Evolutionary conservation across 2,329 filamentous ascomycete species (phyloP), one percentile per base, ranked within the genome.

Genomic region (Paracoccidioides lutzii): DNA sequence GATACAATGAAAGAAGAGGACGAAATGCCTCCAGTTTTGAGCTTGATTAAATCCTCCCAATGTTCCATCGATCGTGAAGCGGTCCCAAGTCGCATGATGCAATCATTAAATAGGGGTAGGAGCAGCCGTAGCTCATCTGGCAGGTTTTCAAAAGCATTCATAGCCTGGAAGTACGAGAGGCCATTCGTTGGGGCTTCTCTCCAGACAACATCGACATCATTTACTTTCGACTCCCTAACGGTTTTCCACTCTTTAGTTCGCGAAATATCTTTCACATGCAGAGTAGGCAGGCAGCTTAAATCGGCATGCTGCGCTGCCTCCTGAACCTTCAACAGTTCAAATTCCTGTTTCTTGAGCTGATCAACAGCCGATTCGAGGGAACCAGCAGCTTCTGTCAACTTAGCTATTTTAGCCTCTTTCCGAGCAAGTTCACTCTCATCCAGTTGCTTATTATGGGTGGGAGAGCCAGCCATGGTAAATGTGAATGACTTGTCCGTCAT

Each of bases 171-270:
- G 69, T 98, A 98, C 1, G 91, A 97, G 57, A 98, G 75, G 0
- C 93, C 93, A 64, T 98, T 98, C 0, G 93, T 98, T 2, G 89
- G 87, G 6, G 90, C 89, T 69, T 95, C 88, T 52, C 86, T 84
- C 90, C 90, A 96, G 64, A 96, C 88, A 3, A 93, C 81, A 48
- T 85, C 82, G 43, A 85, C 80, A 41, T 80, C 78, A 44, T 81
- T 79, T 8, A 86, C 68, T 9, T 75, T 73, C 42, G 74, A 76
- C 60, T 82, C 75, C 22, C 78, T 74, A 30, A 83, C 67, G n/a
- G 86, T 81, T 59, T 91, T 87, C 55, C 80, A 79, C 64, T 90
- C 86, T 66, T 87, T 88, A 58, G 81, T 75, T 55, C 90, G 81
- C 0, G 89, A 87, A 57, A 98, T 97, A 64, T 98, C 93, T 60